These are phyloP conservation scores for Penicillium sclerotigenum DNA, from an alignment of 2,329 filamentous ascomycete genomes.

Conservation along the genomic window DNA sequence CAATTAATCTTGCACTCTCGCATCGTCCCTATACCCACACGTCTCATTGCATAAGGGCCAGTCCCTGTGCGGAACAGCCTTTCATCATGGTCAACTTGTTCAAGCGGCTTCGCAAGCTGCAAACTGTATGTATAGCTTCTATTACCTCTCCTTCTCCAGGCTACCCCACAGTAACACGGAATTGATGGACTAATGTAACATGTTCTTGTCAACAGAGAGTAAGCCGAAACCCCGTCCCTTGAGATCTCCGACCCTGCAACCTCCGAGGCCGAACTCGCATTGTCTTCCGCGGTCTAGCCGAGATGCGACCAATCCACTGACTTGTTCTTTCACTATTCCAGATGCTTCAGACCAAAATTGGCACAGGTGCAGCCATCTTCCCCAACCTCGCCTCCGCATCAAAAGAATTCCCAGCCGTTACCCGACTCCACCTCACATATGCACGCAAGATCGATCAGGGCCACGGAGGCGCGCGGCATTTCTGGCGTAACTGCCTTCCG, in stretches of 20 bases:
- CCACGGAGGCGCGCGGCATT: slow-evolving; percentile 62
- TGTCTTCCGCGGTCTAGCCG: background rate
- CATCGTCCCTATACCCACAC: background rate
- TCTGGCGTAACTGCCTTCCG: slow-evolving; percentile 80
- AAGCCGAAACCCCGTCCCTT: slow-evolving; percentile 15
- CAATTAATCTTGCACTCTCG: background rate
- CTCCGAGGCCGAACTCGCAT: background rate
- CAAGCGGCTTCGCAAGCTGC: slow-evolving; percentile 71
- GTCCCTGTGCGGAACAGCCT: slow-evolving; percentile 20
- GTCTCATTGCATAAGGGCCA: slow-evolving; percentile 12
- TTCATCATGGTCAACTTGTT: slow-evolving; percentile 47
- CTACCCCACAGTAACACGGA: background rate
- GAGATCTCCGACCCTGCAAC: slow-evolving; percentile 2
- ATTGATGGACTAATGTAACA: slow-evolving; percentile 15
- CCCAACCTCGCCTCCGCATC: slow-evolving; percentile 46
- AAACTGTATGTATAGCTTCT: slow-evolving; percentile 56
- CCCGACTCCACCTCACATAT: slow-evolving; percentile 45
- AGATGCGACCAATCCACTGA: background rate
- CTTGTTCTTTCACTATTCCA: slow-evolving; percentile 36
- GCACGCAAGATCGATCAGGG: slow-evolving; percentile 42
- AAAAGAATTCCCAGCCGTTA: slow-evolving; percentile 39
- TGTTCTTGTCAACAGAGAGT: slow-evolving; percentile 28
- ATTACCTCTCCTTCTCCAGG: background rate
- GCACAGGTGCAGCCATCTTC: slow-evolving; percentile 77
- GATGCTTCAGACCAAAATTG: slow-evolving; percentile 72